Conservation (phyloP, 371 early-diverging fungal species). For the Choanephora cucurbitarum region DNA sequence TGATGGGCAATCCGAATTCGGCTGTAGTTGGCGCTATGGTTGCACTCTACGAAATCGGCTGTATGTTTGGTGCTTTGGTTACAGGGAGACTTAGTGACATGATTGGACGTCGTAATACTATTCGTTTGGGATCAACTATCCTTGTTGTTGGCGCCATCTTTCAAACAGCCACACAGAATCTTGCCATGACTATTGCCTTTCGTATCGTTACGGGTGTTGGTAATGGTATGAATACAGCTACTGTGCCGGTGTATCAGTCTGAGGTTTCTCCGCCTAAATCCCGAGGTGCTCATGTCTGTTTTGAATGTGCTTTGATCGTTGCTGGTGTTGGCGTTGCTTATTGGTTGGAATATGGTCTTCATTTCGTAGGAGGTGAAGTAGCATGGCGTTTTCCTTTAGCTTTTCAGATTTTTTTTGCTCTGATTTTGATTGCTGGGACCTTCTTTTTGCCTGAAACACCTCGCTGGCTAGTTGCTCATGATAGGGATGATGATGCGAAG, state of each 20-base stretch:
- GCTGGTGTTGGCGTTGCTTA: slow-evolving; percentile 45
- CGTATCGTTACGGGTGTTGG: slow-evolving; percentile 60
- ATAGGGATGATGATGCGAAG: slow-evolving; percentile 37
- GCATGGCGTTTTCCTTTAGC: slow-evolving; percentile 58
- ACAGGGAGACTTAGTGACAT: slow-evolving; percentile 30
- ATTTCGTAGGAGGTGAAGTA: slow-evolving; percentile 35
- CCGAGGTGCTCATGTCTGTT: slow-evolving; percentile 42
- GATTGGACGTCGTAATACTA: slow-evolving; percentile 36
- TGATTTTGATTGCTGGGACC: slow-evolving; percentile 42
- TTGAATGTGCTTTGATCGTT: slow-evolving; percentile 34
- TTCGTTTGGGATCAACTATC: slow-evolving; percentile 35
- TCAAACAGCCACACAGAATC: slow-evolving; percentile 38
- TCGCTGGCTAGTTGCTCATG: slow-evolving; percentile 57
- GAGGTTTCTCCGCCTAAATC: slow-evolving; percentile 53
- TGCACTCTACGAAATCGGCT: slow-evolving; percentile 33
- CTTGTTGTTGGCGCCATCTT: slow-evolving; percentile 38
- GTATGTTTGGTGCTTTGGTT: slow-evolving; percentile 33
- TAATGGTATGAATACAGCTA: slow-evolving; percentile 54
- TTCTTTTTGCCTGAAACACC: slow-evolving; percentile 59
- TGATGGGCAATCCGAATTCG: slow-evolving; percentile 31
- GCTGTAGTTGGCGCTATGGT: slow-evolving; percentile 33
- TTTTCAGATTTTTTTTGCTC: slow-evolving; percentile 52
- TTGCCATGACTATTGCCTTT: slow-evolving; percentile 45
- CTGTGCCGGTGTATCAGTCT: slow-evolving; percentile 53
- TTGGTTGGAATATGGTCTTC: slow-evolving; percentile 50